Conservation (phyloP, 164 flowering plant genomes). For the Aristolochia fimbriata region DNA sequence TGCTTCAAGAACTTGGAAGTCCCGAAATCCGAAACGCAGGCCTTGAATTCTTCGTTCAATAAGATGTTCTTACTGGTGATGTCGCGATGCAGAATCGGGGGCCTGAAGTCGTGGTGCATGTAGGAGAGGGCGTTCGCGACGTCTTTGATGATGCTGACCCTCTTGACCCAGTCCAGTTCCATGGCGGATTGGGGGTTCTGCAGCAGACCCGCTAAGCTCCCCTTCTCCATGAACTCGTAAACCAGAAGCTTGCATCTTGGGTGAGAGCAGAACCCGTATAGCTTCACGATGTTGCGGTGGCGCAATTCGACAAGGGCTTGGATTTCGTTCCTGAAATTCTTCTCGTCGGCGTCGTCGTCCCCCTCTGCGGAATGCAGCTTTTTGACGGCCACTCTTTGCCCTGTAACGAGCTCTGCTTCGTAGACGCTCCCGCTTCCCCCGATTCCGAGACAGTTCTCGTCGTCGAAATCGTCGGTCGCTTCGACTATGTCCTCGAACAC, state of each 20-base stretch:
- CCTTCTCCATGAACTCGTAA: conserved; percentile 50
- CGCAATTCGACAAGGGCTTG: conserved; percentile 36
- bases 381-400: conserved; percentile 51
- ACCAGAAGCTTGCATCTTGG: conserved; percentile 35
- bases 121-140: conserved; percentile 63
- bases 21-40: conserved; percentile 57
- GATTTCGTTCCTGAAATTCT: conserved; percentile 53
- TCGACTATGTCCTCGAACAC: conserved; percentile 33
- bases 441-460: conserved; percentile 40
- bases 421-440: conserved; percentile 63
- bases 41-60: conserved; percentile 34
- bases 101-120: conserved; percentile 60
- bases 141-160: conserved; percentile 51
- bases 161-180: conserved; percentile 33
- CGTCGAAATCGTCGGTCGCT: conserved; percentile 45
- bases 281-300: conserved; percentile 61
- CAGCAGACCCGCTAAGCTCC: conserved; percentile 37
- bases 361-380: conserved; percentile 25
- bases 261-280: conserved; percentile 45
- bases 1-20: conserved; percentile 38
- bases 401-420: conserved; percentile 31
- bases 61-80: conserved; percentile 42
- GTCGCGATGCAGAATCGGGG: conserved; percentile 56
- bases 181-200: conserved; percentile 10
- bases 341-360: conserved; percentile 5